Base-by-base conservation (phyloP, 2,329 filamentous ascomycete genomes). In the Chaetomiaceae sp. region DNA sequence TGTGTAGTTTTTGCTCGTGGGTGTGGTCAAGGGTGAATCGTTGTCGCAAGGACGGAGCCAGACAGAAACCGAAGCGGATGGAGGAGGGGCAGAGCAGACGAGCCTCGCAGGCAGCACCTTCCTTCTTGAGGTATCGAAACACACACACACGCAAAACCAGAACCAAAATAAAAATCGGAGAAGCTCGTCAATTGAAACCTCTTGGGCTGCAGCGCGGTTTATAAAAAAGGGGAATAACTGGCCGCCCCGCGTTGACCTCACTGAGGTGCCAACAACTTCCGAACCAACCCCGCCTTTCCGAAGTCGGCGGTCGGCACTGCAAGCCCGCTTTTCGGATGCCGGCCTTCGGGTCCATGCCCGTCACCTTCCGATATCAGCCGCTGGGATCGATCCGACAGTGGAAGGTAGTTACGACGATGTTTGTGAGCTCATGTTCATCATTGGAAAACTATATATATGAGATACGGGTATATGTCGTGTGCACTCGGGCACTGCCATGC, bases 211-310 rank as follows among this genome's bases (percentile, higher is more conserved):
- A 30, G 27, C 27, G 22, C 5, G 22, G 22, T 24, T 24, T 24
- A 11, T 30, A 12, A 30, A 30, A 30, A 30, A n/a, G 4, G 14
- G 27, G 14, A 30, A 30, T 12, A 4, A 30, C 6, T 4, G 4
- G 4, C 27, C 14, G 27, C 14, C 27, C 27, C 27, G 27, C 27
- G 27, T 40, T 48, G 38, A 47, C 43, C 38, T 41, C 36, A 30
- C 20, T 40, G n/a, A n/a, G n/a, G n/a, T n/a, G n/a, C n/a, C n/a
- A n/a, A n/a, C n/a, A n/a, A 8, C 32, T 32, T 32, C 40, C 22
- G 48, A 53, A 57, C 62, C 65, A 53, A 57, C 62, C 65, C 64
- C 59, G 58, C 60, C 61, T 63, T 63, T 63, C 65, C 64, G 64
- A 65, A 52, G 62, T 65, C 64, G 63, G 63, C 65, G 59, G 33